Conservation (phyloP, 306 rosid species). For the Prunus kanzakura region DNA sequence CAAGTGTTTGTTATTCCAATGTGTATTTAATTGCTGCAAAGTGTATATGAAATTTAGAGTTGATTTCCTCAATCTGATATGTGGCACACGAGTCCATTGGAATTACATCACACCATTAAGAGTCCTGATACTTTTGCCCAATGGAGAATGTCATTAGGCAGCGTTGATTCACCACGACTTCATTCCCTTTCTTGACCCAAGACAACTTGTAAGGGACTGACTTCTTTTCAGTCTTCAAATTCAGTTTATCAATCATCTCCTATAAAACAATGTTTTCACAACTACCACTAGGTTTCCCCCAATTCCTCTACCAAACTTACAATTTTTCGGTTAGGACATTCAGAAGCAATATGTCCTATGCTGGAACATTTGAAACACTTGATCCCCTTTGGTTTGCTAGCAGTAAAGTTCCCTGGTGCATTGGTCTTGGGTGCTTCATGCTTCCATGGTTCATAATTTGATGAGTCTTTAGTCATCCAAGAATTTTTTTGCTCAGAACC, state of each 20-base stretch:
- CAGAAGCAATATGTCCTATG: neutral
- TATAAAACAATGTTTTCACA: neutral
- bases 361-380: neutral
- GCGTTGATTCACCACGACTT: neutral
- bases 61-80: neutral
- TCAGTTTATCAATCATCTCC: neutral
- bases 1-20: too few species aligned
- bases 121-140: neutral
- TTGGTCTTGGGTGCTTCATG: neutral
- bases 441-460: neutral
- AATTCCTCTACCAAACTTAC: neutral
- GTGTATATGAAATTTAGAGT: too few species aligned
- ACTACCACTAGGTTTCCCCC: neutral
- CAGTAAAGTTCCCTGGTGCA: too few species aligned
- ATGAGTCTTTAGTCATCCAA: neutral
- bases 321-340: neutral
- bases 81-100: neutral
- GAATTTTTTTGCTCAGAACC: neutral
- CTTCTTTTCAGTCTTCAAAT: neutral
- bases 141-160: neutral
- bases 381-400: neutral
- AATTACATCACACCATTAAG: neutral
- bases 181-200: neutral
- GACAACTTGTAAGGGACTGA: neutral
- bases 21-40: too few species aligned